A percentile compares a stretch with the other conserved stretches of the same genome.
Evolutionary conservation across 345 rosid species (phyloP).

Genomic region (Trapa bicornis): DNA sequence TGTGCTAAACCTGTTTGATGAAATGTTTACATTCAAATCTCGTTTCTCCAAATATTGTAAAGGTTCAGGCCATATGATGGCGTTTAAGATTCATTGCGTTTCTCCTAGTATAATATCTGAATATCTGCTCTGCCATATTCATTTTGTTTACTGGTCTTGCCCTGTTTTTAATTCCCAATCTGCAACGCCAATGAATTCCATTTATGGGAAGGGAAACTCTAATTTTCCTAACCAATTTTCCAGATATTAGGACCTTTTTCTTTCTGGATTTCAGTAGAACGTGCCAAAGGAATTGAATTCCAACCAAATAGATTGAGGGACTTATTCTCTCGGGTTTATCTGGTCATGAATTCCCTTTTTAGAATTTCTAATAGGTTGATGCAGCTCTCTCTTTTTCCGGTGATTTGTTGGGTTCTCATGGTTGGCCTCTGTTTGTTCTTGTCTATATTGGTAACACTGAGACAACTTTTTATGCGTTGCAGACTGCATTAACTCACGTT

Average conservation of each 20-base stretch:
- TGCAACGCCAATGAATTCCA: neutral
- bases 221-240: neutral
- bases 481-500: constrained; percentile 29
- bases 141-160: neutral
- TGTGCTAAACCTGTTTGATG: constrained; percentile 18
- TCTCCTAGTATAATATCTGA: neutral
- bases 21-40: constrained; percentile 23
- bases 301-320: neutral
- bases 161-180: neutral
- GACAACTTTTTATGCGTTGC: constrained; percentile 12
- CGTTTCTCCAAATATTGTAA: neutral
- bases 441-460: neutral
- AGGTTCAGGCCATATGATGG: neutral
- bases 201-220: neutral
- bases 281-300: constrained; percentile 1
- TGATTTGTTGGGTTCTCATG: neutral
- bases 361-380: neutral
- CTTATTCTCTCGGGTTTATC: neutral
- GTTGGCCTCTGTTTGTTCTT: neutral
- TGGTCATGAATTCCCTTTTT: neutral
- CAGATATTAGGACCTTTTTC: neutral
- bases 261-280: neutral
- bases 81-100: constrained; percentile 10
- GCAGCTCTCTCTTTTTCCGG: neutral
- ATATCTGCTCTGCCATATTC: constrained; percentile 1